A percentile compares a stretch with the other conserved stretches of the same genome.
These are phyloP conservation scores for Tephrocybe sp. DNA, from an alignment of 768 basidiomycete genomes.

Conservation along the genomic window DNA sequence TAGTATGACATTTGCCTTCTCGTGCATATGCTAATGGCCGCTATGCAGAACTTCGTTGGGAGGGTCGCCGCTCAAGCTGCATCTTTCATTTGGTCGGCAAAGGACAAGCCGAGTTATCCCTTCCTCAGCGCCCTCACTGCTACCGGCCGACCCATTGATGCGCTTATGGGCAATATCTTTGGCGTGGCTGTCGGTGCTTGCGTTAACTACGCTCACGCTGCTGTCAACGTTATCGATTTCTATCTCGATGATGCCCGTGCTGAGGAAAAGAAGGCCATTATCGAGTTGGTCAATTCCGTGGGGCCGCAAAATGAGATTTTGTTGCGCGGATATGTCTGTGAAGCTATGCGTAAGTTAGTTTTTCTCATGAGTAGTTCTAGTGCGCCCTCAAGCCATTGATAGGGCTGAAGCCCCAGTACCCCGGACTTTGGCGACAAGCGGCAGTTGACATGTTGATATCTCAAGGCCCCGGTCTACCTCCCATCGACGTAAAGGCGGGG, in stretches of 20 bases:
- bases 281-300: constrained; percentile 30
- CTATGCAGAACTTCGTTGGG: constrained; percentile 13
- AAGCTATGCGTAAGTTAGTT: constrained; percentile 46
- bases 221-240: constrained; percentile 52
- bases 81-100: constrained; percentile 11
- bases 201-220: constrained; percentile 47
- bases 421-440: constrained; percentile 41
- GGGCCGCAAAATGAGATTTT: constrained; percentile 33
- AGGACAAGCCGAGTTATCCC: constrained; percentile 33
- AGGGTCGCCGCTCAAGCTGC: not conserved
- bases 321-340: constrained; percentile 48
- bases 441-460: constrained; percentile 31
- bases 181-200: constrained; percentile 48
- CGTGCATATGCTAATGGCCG: not conserved
- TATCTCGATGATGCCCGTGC: constrained; percentile 44
- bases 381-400: not conserved
- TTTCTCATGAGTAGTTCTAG: not conserved
- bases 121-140: constrained; percentile 40
- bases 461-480: constrained; percentile 33
- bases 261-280: constrained; percentile 38
- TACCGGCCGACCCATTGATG: constrained; percentile 36
- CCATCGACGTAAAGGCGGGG: constrained; percentile 37
- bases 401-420: constrained; percentile 41
- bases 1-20: constrained; percentile 2
- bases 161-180: constrained; percentile 43